Evolutionary conservation across 2,329 filamentous ascomycete genomes (phyloP).

Genomic region (Lomentospora prolificans): DNA sequence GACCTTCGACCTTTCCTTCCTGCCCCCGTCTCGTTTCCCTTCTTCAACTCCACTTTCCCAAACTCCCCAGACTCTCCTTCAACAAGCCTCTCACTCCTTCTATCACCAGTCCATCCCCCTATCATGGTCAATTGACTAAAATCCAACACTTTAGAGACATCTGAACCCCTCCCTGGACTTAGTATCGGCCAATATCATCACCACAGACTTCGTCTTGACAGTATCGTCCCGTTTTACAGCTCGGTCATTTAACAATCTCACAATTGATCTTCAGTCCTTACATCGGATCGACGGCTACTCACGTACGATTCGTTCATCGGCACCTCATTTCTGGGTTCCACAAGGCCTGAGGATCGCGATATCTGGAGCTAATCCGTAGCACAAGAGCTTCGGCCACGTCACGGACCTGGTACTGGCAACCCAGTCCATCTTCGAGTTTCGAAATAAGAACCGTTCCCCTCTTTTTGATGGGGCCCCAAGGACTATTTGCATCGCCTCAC

Average conservation of each 20-base stretch:
- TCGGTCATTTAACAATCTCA: neutral
- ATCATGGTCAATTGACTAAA: neutral
- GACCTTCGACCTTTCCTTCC: neutral
- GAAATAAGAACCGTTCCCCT: neutral
- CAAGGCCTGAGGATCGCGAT: slow-evolving; percentile 8
- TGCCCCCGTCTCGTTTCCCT: neutral
- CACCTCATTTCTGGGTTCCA: neutral
- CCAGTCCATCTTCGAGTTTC: neutral
- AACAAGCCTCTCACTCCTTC: neutral
- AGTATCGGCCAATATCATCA: neutral
- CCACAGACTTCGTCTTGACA: neutral
- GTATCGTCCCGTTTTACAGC: neutral
- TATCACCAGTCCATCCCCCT: neutral
- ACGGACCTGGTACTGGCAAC: neutral
- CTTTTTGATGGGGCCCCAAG: neutral
- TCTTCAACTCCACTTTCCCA: neutral
- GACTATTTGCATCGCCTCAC: neutral
- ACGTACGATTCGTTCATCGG: neutral
- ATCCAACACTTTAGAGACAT: neutral
- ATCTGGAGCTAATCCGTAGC: neutral
- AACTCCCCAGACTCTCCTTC: neutral
- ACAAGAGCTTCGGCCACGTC: neutral
- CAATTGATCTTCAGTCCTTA: slow-evolving; percentile 1
- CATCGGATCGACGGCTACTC: neutral
- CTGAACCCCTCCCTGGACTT: neutral